Base-by-base conservation (phyloP, 305 asterid genomes). In the Solanum hybrid region DNA sequence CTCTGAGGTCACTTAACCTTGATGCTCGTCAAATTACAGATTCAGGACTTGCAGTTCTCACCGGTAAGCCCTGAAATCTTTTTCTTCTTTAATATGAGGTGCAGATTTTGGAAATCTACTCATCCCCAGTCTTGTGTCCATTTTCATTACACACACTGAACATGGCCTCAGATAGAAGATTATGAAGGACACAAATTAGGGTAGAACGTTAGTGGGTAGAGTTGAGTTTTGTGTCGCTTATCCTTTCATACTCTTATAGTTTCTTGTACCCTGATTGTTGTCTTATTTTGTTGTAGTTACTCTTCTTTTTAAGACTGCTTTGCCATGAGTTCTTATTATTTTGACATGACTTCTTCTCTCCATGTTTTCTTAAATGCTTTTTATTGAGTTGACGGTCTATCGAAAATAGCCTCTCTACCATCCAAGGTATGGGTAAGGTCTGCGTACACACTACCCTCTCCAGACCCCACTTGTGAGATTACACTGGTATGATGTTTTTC, bases 21-120 rank as follows among this genome's bases (percentile, higher is more conserved):
- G 95, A 93, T 90, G 36, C 92, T 92, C 94, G 91, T 78, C 93
- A 89, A 7, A 89, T 93, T 79, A 91, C 95, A 7, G 93, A 93
- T 38, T 31, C 82, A 13, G 94, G 93, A 29, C 92, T 93, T n/a
- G 91, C 92, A 33, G 73, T 77, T 87, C 92, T 93, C 82, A 89
- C 91, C 1, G 33, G 95, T 92, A 89, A 81, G 79, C 76, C 72
- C 41, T 77, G 4, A 77, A 14, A 11, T 33, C 79, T 72, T 17
- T 86, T 15, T 45, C 29, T 61, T 5, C 13, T 86, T 61, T 22
- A 82, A 6, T 32, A 32, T 84, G 17, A 57, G 37, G 41, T 20
- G 31, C 41, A 31, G 73, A 29, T 20, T 31, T 57, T 22, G 17
- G 88, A 51, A 31, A 31, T 24, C 22, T 84, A 29, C 76, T 51